Evolutionary conservation across 1,284 basidiomycete species (phyloP).

Genomic region (Sphagnurus paluster): DNA sequence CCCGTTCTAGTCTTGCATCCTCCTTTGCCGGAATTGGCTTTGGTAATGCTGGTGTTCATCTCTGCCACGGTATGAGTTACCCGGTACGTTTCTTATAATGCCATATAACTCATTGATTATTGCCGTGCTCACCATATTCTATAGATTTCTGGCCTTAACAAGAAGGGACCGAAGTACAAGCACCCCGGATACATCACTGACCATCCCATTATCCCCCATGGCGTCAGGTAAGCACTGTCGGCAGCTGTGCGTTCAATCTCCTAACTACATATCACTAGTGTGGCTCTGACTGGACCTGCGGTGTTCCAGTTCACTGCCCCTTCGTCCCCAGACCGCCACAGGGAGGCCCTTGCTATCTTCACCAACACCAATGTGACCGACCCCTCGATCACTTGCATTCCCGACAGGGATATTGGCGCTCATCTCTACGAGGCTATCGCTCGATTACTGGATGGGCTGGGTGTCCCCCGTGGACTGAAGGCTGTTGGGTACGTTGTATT

Average conservation of each 20-base stretch:
- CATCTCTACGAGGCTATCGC: slow-evolving; percentile 90
- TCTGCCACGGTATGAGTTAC: slow-evolving; percentile 88
- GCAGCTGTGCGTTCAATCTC: not conserved
- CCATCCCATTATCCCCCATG: slow-evolving; percentile 92
- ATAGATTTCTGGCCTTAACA: slow-evolving; percentile 95
- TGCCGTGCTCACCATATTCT: slow-evolving; percentile 4
- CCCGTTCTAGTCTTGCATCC: slow-evolving; percentile 64
- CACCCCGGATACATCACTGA: slow-evolving; percentile 84
- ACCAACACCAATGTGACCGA: slow-evolving; percentile 63
- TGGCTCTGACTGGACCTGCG: slow-evolving; percentile 89
- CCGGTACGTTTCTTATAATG: slow-evolving; percentile 53
- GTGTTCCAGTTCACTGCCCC: slow-evolving; percentile 95
- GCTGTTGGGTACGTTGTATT: slow-evolving; percentile 62
- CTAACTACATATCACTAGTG: slow-evolving; percentile 36
- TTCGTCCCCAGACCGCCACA: slow-evolving; percentile 87
- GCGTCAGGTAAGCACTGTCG: slow-evolving; percentile 61
- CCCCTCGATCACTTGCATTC: slow-evolving; percentile 70
- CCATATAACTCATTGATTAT: not conserved
- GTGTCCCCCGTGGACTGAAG: slow-evolving; percentile 86
- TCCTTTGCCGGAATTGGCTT: slow-evolving; percentile 96
- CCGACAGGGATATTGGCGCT: slow-evolving; percentile 81
- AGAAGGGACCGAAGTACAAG: slow-evolving; percentile 86
- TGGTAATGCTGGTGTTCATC: slow-evolving; percentile 91
- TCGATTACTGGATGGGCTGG: slow-evolving; percentile 84
- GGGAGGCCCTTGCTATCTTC: slow-evolving; percentile 88